phyloP scores from a whole-genome alignment of 306 rosid species.

The Castanea crenata region DNA sequence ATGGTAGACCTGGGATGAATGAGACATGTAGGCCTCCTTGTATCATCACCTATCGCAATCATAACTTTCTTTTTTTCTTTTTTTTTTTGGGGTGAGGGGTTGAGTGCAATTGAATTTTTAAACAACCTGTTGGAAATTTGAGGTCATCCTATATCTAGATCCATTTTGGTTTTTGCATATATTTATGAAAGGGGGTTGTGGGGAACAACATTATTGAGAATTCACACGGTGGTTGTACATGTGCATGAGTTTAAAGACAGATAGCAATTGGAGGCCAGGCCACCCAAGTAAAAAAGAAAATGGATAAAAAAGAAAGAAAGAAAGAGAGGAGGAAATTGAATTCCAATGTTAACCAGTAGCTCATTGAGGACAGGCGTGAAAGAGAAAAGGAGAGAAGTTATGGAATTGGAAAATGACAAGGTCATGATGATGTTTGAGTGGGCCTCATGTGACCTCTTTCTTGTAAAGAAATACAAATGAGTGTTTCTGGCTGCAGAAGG shows the following conservation, averaged over 20 bases:
- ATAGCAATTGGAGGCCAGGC: constrained; percentile 4
- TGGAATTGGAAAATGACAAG: constrained; percentile 31
- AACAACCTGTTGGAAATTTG: constrained; percentile 1
- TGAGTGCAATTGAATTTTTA: not conserved
- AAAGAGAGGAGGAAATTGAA: constrained; percentile 5
- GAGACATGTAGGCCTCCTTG: constrained; percentile 18
- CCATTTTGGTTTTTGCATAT: constrained; percentile 13
- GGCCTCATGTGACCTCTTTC: constrained; percentile 29
- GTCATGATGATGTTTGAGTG: constrained; percentile 15
- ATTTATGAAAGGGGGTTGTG: constrained; percentile 25
- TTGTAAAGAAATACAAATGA: constrained; percentile 15
- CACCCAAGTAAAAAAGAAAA: not conserved
- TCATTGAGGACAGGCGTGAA: constrained; percentile 29
- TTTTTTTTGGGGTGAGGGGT: too few species aligned
- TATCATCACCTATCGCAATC: constrained; percentile 9
- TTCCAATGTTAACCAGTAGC: constrained; percentile 9
- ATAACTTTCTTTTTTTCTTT: not conserved
- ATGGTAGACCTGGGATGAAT: constrained; percentile 15
- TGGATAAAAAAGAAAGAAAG: constrained; percentile 9
- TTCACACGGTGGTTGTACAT: constrained; percentile 32
- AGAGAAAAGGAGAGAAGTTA: constrained; percentile 12
- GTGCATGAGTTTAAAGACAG: constrained; percentile 23
- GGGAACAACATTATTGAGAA: constrained; percentile 40
- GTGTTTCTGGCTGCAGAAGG: constrained; percentile 19
- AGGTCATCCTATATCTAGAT: constrained; percentile 1